Evolutionary conservation across 1,284 basidiomycete genomes (phyloP), one percentile per base, ranked within the genome.

Genomic region (Austroboletus novae-zelandiae): DNA sequence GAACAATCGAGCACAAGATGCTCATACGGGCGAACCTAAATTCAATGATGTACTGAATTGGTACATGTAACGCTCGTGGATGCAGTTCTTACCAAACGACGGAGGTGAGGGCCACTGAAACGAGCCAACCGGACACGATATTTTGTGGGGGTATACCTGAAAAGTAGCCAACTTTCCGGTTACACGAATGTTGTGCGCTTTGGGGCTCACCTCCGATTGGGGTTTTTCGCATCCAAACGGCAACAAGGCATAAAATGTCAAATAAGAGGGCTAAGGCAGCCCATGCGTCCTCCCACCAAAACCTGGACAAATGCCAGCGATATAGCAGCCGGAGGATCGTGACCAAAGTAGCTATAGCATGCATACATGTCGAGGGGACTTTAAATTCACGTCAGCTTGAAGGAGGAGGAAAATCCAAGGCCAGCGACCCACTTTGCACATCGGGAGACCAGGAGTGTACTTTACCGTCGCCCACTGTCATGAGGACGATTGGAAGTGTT

Each of bases 241-340:
- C 48, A 31, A 27, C 42, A 9, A 61, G 52, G 47, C 60, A 62
- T 9, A 3, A 43, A n/a, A 59, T 43, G 41, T 63, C 62, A 36
- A 39, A 51, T 32, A 65, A 5, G 35, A 65, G 60, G 5, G 61
- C 60, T 36, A 57, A 8, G 7, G 50, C 36, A 3, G 61, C 64
- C 64, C 63, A 65, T 41, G 51, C 40, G 23, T 63, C 61, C 2
- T 63, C 61, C 64, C 64, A 66, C 52, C 58, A 54, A 47, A 64
- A 51, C 32, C 18, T 53, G 11, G 51, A 50, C 20, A 54, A 31
- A 32, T 46, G 36, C 40, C 51, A 58, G 35, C 65, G 65, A 46
- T 66, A 56, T 14, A 53, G 20, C 5, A 64, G 47, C 41, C 63
- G 55, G 15, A 61, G 50, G 5, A 40, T 31, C 11, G 61, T 67